phyloP scores from a whole-genome alignment of 2,329 filamentous ascomycete genomes.

The Colletotrichum sp. region DNA sequence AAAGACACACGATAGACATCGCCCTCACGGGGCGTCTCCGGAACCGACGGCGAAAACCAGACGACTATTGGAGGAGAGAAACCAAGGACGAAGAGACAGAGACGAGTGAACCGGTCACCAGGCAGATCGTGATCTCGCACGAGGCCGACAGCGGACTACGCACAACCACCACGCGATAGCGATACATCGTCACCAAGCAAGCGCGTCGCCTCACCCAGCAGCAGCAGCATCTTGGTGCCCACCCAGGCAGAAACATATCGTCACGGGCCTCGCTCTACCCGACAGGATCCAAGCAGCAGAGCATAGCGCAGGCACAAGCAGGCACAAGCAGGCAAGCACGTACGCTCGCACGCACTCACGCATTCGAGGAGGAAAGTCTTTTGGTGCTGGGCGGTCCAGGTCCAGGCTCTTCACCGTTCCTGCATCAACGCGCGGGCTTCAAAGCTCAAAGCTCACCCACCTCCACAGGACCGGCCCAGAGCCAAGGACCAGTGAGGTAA shows the following conservation, averaged over 20 bases:
- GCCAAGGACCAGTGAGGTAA: not conserved
- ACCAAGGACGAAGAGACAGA: not conserved
- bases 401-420: not conserved
- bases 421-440: not conserved
- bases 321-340: not conserved
- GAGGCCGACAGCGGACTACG: not conserved
- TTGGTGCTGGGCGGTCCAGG: not conserved
- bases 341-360: not conserved
- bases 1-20: not conserved
- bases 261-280: not conserved
- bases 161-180: not conserved
- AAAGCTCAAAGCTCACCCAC: not conserved
- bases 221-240: not conserved
- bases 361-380: not conserved
- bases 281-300: not conserved
- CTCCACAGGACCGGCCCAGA: not conserved
- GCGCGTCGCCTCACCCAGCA: not conserved
- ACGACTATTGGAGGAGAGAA: not conserved
- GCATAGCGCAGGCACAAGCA: not conserved
- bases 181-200: not conserved
- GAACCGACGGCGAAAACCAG: not conserved
- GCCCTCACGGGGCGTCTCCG: not conserved
- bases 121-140: not conserved
- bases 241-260: not conserved
- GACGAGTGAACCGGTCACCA: not conserved